Percentiles rank a stretch among this genome's conserved stretches.
Conservation (phyloP, 176 grass and related monocot genomes). For the Urochloa ruziziensis region DNA sequence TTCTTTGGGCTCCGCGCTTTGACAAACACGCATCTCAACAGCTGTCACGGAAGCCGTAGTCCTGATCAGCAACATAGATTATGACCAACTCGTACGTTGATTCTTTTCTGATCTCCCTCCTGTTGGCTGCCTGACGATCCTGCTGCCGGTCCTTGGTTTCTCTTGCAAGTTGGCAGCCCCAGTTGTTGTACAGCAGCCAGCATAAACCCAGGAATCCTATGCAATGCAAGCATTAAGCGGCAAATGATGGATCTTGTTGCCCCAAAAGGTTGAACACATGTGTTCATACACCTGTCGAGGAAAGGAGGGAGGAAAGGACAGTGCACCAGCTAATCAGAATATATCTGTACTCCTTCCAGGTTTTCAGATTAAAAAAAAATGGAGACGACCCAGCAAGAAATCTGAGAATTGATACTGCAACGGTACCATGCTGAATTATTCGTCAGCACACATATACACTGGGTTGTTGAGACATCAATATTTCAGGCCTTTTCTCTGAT, state of each 20-base stretch:
- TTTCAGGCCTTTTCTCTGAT: constrained; percentile 1
- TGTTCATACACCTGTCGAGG: constrained; percentile 16
- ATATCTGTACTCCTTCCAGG: neutral
- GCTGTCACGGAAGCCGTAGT: neutral
- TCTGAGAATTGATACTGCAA: neutral
- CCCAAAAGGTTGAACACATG: neutral
- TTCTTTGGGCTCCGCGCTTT: neutral
- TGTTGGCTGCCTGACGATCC: neutral
- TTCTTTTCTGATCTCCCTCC: neutral
- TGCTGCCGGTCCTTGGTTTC: neutral
- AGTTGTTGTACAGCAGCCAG: neutral
- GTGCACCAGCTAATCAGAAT: constrained; percentile 9
- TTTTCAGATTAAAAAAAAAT: neutral
- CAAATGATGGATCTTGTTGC: neutral
- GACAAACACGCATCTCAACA: constrained; percentile 12
- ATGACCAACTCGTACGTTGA: constrained; percentile 22
- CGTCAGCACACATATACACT: neutral
- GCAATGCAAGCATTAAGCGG: no score
- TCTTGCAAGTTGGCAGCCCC: constrained; percentile 11
- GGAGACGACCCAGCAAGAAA: neutral
- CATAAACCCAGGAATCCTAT: constrained; percentile 20
- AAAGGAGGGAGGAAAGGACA: no score
- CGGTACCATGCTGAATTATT: neutral
- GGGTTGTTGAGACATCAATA: constrained; percentile 1
- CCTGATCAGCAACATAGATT: constrained; percentile 17